Evolutionary conservation across 2,329 filamentous ascomycete species (phyloP).

Genomic region (Epicoccum nigrum): DNA sequence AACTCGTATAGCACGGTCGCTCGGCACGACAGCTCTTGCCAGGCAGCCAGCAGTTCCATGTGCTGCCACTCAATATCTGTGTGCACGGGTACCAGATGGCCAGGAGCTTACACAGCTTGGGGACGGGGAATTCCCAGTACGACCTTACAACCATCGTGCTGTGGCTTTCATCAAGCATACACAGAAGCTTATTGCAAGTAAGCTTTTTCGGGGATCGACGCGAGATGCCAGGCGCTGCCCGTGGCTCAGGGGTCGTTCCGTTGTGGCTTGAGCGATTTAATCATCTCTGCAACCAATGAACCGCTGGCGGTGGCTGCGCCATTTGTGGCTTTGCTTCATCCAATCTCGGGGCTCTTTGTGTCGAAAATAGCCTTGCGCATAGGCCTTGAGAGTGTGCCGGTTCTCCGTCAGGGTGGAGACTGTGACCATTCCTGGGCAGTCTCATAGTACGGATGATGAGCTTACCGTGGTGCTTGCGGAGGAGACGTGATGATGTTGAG

Average conservation of each 20-base stretch:
- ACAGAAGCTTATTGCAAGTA: slow-evolving; percentile 2
- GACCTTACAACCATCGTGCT: too few species aligned
- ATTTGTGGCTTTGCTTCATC: slow-evolving; percentile 4
- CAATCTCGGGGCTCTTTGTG: background rate
- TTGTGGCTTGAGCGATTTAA: slow-evolving; percentile 5
- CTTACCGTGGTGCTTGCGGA: too few species aligned
- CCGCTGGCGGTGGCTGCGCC: background rate
- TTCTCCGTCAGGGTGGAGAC: too few species aligned
- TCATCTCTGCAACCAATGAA: background rate
- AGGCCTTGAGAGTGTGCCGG: too few species aligned
- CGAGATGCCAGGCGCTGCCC: background rate
- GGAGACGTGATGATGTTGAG: too few species aligned
- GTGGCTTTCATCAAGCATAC: background rate
- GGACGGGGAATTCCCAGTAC: too few species aligned
- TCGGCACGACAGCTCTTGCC: background rate
- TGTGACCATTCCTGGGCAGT: too few species aligned
- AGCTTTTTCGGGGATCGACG: background rate
- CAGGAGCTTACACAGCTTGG: too few species aligned
- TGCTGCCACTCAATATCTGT: background rate
- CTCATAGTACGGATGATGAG: too few species aligned
- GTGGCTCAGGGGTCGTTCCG: background rate
- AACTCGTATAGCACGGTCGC: background rate
- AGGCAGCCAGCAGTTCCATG: background rate
- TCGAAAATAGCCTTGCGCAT: background rate
- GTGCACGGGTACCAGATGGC: too few species aligned